A percentile compares a stretch with the other conserved stretches of the same genome.
Evolutionary conservation across 1,139 yeast genomes (phyloP).

Genomic region (Pichia sp.): DNA sequence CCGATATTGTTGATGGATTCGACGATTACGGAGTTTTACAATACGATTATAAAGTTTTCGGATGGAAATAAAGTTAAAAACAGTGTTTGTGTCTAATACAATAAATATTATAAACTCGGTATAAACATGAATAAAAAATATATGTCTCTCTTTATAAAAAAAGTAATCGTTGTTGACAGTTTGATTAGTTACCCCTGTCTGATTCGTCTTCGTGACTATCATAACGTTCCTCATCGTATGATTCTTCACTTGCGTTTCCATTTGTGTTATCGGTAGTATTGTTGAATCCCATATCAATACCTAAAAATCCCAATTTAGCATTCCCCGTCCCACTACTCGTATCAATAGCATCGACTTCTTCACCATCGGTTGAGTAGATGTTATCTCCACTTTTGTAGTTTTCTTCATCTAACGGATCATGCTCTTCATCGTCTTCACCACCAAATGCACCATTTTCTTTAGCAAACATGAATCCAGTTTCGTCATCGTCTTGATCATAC

Average conservation of each 20-base stretch:
- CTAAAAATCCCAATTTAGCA: slow-evolving; percentile 22
- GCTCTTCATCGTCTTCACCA: not conserved
- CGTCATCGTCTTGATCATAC: not conserved
- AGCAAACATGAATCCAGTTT: not conserved
- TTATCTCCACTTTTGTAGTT: not conserved
- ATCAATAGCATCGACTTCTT: slow-evolving; percentile 17
- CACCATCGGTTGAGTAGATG: slow-evolving; percentile 4
- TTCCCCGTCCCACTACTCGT: slow-evolving; percentile 11
- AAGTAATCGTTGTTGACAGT: not conserved
- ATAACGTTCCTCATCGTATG: slow-evolving; percentile 11
- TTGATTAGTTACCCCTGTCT: not conserved
- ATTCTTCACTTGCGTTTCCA: slow-evolving; percentile 9
- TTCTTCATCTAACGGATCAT: not conserved
- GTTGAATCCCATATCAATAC: slow-evolving; percentile 17
- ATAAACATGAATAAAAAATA: not conserved
- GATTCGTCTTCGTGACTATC: slow-evolving; percentile 4
- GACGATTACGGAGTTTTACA: slow-evolving; percentile 85
- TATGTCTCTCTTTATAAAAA: not conserved
- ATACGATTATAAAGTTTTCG: slow-evolving; percentile 53
- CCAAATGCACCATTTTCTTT: not conserved
- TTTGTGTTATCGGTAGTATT: not conserved
- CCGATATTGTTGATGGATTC: slow-evolving; percentile 55
- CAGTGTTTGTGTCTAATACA: not conserved
- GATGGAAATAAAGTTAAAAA: slow-evolving; percentile 18
- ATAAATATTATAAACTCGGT: not conserved